Evolutionary conservation across 2,329 filamentous ascomycete genomes (phyloP).

Genomic region (Botrytis fabae): DNA sequence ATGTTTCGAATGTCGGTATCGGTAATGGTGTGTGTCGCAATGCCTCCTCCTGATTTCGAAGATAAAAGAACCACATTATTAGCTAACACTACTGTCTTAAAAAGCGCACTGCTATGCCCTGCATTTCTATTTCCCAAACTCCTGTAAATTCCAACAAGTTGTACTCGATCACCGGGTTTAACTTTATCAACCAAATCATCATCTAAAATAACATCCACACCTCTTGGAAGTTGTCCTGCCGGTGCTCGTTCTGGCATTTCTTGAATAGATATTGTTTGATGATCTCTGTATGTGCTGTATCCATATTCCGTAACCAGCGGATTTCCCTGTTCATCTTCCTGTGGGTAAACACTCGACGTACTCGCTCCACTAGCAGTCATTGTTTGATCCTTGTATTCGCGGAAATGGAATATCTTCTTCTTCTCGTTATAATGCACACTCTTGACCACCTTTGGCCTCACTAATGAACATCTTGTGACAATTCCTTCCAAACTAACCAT

Average conservation of each 20-base stretch:
- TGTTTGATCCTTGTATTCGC: conserved; percentile 93
- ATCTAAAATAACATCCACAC: conserved; percentile 94
- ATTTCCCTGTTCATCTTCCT: conserved; percentile 90
- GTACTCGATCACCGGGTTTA: conserved; percentile 93
- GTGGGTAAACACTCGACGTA: conserved; percentile 89
- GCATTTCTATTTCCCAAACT: conserved; percentile 94
- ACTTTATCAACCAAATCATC: conserved; percentile 93
- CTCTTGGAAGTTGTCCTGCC: conserved; percentile 89
- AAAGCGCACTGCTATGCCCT: conserved; percentile 84
- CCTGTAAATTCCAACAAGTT: conserved; percentile 93
- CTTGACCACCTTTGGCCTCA: conserved; percentile 95
- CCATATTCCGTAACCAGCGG: conserved; percentile 93
- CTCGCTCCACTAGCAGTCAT: conserved; percentile 88
- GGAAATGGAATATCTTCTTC: conserved; percentile 81
- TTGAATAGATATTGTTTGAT: conserved; percentile 97
- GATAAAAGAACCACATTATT: conserved; percentile 95
- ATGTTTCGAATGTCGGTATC: conserved; percentile 98
- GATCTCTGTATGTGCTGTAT: conserved; percentile 91
- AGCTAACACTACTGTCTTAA: conserved; percentile 89
- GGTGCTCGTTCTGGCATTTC: conserved; percentile 98
- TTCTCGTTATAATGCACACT: conserved; percentile 95
- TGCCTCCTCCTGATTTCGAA: conserved; percentile 92
- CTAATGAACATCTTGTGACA: conserved; percentile 92
- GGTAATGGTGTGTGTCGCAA: conserved; percentile 88
- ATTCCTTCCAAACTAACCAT: conserved; percentile 99